Evolutionary conservation across 768 basidiomycete genomes (phyloP).

Genomic region (Termitomyces sp.): DNA sequence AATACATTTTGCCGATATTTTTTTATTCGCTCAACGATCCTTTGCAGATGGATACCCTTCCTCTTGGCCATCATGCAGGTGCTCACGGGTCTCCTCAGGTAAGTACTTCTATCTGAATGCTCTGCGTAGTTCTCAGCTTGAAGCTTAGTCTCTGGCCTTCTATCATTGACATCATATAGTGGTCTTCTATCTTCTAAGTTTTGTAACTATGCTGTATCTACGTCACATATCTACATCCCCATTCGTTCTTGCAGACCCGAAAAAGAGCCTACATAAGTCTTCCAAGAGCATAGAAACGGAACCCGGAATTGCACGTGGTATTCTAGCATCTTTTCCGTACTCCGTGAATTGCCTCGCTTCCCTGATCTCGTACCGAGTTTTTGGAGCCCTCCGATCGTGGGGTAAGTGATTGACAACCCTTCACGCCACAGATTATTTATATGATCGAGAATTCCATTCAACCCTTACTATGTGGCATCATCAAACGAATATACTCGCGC

Average conservation of each 20-base stretch:
- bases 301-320: slow-evolving; percentile 2
- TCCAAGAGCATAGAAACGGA: neutral
- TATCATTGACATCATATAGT: slow-evolving; percentile 37
- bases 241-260: slow-evolving; percentile 1
- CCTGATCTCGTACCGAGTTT: neutral
- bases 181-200: neutral
- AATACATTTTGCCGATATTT: slow-evolving; percentile 1
- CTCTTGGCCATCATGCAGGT: slow-evolving; percentile 37
- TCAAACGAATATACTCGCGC: neutral
- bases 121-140: neutral
- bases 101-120: neutral
- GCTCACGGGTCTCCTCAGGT: slow-evolving; percentile 37
- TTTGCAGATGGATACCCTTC: slow-evolving; percentile 39
- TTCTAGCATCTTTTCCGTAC: neutral
- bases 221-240: neutral
- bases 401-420: neutral
- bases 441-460: neutral
- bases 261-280: neutral
- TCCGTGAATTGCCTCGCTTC: neutral
- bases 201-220: neutral
- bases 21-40: neutral
- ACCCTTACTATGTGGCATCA: neutral
- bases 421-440: slow-evolving; percentile 1
- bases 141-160: slow-evolving; percentile 35
- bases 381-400: slow-evolving; percentile 1